Evolutionary conservation across 495 filamentous ascomycete species (phyloP).

Genomic region (Margaritispora aquatica): DNA sequence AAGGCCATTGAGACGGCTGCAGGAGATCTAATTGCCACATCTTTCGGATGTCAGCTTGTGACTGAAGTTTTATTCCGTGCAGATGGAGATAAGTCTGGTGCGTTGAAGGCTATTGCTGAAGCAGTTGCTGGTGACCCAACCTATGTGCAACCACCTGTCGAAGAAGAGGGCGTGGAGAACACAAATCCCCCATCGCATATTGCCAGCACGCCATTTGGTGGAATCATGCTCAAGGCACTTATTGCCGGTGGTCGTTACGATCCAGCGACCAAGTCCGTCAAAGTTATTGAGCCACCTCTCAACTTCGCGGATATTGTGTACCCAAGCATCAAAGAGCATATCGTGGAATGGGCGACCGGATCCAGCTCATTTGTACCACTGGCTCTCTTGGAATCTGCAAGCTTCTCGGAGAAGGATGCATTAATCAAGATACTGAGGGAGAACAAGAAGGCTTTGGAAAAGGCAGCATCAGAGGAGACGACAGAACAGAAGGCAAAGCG

Average conservation of each 20-base stretch:
- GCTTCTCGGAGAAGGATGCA: slow-evolving; percentile 61
- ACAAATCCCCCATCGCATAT: slow-evolving; percentile 37
- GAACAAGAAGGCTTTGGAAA: slow-evolving; percentile 42
- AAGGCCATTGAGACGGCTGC: slow-evolving; percentile 63
- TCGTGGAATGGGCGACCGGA: slow-evolving; percentile 83
- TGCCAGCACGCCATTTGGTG: slow-evolving; percentile 54
- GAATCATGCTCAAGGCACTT: slow-evolving; percentile 85
- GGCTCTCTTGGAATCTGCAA: slow-evolving; percentile 69
- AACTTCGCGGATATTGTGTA: slow-evolving; percentile 76
- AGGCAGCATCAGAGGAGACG: slow-evolving; percentile 40
- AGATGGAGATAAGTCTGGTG: slow-evolving; percentile 61
- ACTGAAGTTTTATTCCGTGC: slow-evolving; percentile 75
- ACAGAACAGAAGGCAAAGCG: slow-evolving; percentile 30
- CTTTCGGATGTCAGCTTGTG: slow-evolving; percentile 83
- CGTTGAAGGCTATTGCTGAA: slow-evolving; percentile 63
- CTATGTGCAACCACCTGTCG: slow-evolving; percentile 31
- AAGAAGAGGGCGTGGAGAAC: slow-evolving; percentile 19
- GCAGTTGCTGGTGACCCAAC: slow-evolving; percentile 60
- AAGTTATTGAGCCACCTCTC: slow-evolving; percentile 65
- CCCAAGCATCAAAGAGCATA: slow-evolving; percentile 62
- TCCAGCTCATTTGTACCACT: slow-evolving; percentile 77
- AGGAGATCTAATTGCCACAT: slow-evolving; percentile 57
- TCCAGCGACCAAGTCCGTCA: slow-evolving; percentile 56
- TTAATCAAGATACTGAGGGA: slow-evolving; percentile 59
- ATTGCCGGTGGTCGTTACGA: slow-evolving; percentile 85